These are phyloP conservation scores for Pseudogymnoascus sp. DNA, from an alignment of 2,329 filamentous ascomycete species.

Conservation along the genomic window DNA sequence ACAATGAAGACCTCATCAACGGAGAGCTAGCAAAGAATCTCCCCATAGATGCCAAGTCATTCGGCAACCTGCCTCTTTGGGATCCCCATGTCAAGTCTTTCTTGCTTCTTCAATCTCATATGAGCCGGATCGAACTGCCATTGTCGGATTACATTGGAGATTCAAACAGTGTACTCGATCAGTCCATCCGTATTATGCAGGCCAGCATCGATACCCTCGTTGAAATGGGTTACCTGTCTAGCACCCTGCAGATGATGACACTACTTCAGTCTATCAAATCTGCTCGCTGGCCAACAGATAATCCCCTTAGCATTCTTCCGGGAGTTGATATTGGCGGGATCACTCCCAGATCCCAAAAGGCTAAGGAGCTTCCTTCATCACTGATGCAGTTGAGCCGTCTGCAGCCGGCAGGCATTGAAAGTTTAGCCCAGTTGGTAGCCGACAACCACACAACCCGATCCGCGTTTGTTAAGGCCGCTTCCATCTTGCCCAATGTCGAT, in stretches of 20 bases:
- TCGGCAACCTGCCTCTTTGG: slow-evolving; percentile 82
- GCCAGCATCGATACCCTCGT: slow-evolving; percentile 89
- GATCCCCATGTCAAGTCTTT: slow-evolving; percentile 97
- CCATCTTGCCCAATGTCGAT: slow-evolving; percentile 60
- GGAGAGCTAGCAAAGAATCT: slow-evolving; percentile 77
- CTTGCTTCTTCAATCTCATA: slow-evolving; percentile 86
- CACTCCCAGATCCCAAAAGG: not conserved
- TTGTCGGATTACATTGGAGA: slow-evolving; percentile 97
- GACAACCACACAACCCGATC: slow-evolving; percentile 14
- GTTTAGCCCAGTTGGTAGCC: slow-evolving; percentile 39
- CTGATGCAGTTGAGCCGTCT: slow-evolving; percentile 18
- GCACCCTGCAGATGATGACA: slow-evolving; percentile 71
- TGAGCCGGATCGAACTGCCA: slow-evolving; percentile 84
- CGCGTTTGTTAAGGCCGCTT: slow-evolving; percentile 48
- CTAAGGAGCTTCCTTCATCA: not conserved
- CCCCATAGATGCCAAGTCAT: slow-evolving; percentile 43
- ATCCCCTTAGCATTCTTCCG: slow-evolving; percentile 71
- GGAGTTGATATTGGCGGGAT: slow-evolving; percentile 47
- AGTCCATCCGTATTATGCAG: slow-evolving; percentile 94
- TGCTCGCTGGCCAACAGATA: slow-evolving; percentile 81
- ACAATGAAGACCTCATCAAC: slow-evolving; percentile 98
- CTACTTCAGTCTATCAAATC: slow-evolving; percentile 89
- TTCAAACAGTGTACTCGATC: slow-evolving; percentile 80
- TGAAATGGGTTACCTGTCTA: slow-evolving; percentile 75
- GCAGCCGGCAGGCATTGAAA: slow-evolving; percentile 24